phyloP scores from a whole-genome alignment of 2,329 filamentous ascomycete genomes.

The Mollisia scopiformis region DNA sequence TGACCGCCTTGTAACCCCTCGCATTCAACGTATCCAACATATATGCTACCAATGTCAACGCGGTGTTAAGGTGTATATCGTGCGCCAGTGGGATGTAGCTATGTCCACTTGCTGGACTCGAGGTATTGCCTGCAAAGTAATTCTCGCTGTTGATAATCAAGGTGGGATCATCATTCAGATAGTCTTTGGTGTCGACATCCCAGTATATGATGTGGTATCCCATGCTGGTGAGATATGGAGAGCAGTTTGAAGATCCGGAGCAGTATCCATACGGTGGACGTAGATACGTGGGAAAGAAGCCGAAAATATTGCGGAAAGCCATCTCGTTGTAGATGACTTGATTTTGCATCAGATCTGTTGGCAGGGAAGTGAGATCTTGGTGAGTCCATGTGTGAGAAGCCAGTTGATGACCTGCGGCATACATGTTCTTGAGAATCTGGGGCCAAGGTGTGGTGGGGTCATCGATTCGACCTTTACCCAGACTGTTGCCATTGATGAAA shows the following conservation, averaged over 20 bases:
- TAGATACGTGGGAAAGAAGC: slow-evolving; percentile 55
- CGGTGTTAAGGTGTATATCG: slow-evolving; percentile 39
- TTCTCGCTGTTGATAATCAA: slow-evolving; percentile 48
- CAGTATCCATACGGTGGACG: slow-evolving; percentile 47
- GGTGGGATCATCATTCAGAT: slow-evolving; percentile 44
- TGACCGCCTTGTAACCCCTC: slow-evolving; percentile 40
- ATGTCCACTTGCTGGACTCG: not conserved
- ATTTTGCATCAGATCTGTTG: slow-evolving; percentile 42
- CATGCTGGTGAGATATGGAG: slow-evolving; percentile 39
- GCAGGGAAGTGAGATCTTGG: slow-evolving; percentile 45
- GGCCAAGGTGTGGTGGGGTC: slow-evolving; percentile 46
- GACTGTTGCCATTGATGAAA: slow-evolving; percentile 48
- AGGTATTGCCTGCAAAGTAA: slow-evolving; percentile 26
- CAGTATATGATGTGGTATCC: slow-evolving; percentile 46
- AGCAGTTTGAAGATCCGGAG: slow-evolving; percentile 30
- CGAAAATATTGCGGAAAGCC: slow-evolving; percentile 53
- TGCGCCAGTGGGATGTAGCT: slow-evolving; percentile 39
- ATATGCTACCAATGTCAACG: slow-evolving; percentile 32
- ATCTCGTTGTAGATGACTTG: slow-evolving; percentile 55
- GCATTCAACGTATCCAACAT: slow-evolving; percentile 34
- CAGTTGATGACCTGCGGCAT: slow-evolving; percentile 57
- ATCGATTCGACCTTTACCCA: slow-evolving; percentile 57
- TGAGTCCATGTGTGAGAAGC: slow-evolving; percentile 59
- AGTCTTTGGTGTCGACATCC: slow-evolving; percentile 50
- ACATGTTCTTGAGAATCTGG: slow-evolving; percentile 44